Percentiles rank a stretch among this genome's conserved stretches.
phyloP scores from a whole-genome alignment of 2,329 filamentous ascomycete genomes.

The Teratosphaeria zuluensis region DNA sequence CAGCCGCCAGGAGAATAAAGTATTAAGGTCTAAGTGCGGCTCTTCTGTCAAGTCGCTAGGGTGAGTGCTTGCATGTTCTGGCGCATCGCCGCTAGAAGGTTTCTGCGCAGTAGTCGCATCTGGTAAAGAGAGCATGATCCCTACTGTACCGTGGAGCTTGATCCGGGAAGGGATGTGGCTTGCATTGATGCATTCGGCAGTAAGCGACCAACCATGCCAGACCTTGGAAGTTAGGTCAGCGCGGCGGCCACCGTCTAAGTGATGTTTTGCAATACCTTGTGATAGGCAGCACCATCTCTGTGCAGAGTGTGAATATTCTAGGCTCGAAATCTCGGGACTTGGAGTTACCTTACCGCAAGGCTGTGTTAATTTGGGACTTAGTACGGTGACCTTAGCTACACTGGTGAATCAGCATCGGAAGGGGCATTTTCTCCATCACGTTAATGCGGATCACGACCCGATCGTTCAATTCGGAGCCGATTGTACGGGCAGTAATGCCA shows the following conservation, averaged over 20 bases:
- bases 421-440: no score
- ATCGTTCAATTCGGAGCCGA: not conserved
- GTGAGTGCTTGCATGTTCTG: not conserved
- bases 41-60: not conserved
- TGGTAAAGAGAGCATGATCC: not conserved
- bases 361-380: no score
- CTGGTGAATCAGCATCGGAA: no score
- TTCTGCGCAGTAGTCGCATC: not conserved
- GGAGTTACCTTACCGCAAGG: no score
- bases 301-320: no score
- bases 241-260: not conserved
- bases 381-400: no score
- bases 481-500: no score
- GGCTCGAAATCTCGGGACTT: no score
- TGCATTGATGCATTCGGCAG: not conserved
- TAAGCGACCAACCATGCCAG: not conserved
- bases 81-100: not conserved
- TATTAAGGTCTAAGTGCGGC: not conserved
- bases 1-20: not conserved
- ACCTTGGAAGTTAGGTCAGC: not conserved
- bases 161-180: not conserved
- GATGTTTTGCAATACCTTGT: not conserved
- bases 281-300: no score
- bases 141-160: not conserved
- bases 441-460: not conserved